These are phyloP conservation scores for Coemansia sp. DNA, from an alignment of 192 early-diverging fungal species.

Conservation along the genomic window DNA sequence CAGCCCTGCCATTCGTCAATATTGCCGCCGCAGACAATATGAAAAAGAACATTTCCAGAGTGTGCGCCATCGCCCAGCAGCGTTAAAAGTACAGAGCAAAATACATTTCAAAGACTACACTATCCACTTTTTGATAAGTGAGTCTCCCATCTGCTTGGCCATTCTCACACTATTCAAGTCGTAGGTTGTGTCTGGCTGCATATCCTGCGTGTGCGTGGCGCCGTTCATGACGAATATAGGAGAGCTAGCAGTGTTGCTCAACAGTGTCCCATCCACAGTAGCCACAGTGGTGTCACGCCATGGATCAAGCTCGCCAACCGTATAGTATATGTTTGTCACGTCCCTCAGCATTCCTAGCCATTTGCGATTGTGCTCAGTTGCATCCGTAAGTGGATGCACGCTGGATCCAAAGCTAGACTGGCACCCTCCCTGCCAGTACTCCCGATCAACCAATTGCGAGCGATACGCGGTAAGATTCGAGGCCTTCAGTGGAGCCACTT, in stretches of 20 bases:
- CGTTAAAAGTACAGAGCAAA: neutral
- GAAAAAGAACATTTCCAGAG: neutral
- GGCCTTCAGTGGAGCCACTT: conserved; percentile 28
- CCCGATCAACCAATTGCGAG: conserved; percentile 24
- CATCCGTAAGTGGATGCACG: conserved; percentile 15
- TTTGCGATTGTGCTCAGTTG: conserved; percentile 14
- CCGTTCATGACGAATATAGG: conserved; percentile 27
- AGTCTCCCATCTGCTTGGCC: conserved; percentile 20
- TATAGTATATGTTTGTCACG: conserved; percentile 28
- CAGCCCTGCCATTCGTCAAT: neutral
- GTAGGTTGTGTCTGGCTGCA: neutral
- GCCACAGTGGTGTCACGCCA: conserved; percentile 23
- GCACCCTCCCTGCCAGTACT: conserved; percentile 33
- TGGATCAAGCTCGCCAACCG: conserved; percentile 19
- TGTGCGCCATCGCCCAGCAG: neutral
- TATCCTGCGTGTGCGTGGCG: conserved; percentile 29
- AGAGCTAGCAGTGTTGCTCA: conserved; percentile 17
- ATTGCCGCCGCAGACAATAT: neutral
- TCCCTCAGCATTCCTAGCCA: conserved; percentile 25
- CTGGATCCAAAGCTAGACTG: conserved; percentile 31
- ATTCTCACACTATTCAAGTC: conserved; percentile 19
- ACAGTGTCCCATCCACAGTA: conserved; percentile 7
- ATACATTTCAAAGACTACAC: neutral
- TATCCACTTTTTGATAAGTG: conserved; percentile 25
- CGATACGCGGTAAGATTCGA: conserved; percentile 29